Evolutionary conservation across 2,329 filamentous ascomycete species (phyloP).

Genomic region (Juglanconis juglandina): DNA sequence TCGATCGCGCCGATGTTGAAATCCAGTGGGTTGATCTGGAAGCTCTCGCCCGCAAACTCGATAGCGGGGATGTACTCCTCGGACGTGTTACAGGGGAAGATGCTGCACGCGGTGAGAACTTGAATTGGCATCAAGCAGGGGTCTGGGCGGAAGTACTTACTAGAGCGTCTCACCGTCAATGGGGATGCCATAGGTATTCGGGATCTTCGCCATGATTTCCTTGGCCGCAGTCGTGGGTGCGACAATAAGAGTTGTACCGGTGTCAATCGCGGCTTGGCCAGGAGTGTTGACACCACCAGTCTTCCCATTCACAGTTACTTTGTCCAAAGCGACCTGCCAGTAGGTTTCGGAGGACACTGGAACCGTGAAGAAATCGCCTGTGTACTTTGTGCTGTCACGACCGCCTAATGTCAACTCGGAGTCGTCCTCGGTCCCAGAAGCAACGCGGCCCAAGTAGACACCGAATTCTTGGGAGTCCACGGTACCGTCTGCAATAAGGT

Average conservation of each 20-base stretch:
- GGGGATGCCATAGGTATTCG: neutral
- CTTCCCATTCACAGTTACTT: conserved; percentile 3
- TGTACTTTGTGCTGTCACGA: conserved; percentile 7
- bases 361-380: conserved; percentile 1
- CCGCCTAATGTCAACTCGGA: conserved; percentile 7
- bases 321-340: conserved; percentile 12
- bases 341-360: conserved; percentile 8
- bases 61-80: conserved; percentile 2
- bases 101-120: neutral
- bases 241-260: conserved; percentile 1
- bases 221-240: conserved; percentile 2
- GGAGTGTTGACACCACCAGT: conserved; percentile 1
- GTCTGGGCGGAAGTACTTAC: neutral
- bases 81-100: conserved; percentile 8
- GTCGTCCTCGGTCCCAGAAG: conserved; percentile 9
- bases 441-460: conserved; percentile 10
- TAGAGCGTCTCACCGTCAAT: conserved; percentile 7
- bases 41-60: conserved; percentile 7
- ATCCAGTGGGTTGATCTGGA: conserved; percentile 11
- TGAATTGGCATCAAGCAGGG: too few relatives aligned
- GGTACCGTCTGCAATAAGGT: neutral
- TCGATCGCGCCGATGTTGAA: conserved; percentile 9
- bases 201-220: conserved; percentile 10
- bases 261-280: conserved; percentile 12
- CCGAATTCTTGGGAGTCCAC: conserved; percentile 12